A percentile compares a stretch with the other conserved stretches of the same genome.
phyloP scores from a whole-genome alignment of 805 yeast species.

The Maudiozyma pseudohumilis region DNA sequence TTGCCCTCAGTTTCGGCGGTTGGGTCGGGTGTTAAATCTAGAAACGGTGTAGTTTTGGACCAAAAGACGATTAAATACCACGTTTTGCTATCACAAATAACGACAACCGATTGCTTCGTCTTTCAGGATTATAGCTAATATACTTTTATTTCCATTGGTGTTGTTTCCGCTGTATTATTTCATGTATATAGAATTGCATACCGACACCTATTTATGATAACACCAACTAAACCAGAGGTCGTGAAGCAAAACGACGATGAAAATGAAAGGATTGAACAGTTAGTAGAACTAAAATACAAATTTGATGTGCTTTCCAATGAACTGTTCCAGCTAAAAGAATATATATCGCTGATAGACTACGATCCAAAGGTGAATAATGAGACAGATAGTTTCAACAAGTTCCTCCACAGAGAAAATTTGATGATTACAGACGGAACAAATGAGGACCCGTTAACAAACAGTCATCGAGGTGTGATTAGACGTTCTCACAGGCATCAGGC shows the following conservation, averaged over 20 bases:
- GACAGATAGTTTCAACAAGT: constrained; percentile 28
- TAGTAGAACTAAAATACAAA: constrained; percentile 37
- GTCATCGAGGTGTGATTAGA: background rate
- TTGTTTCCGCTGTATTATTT: too few relatives aligned
- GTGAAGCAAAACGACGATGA: background rate
- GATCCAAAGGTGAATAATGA: constrained; percentile 38
- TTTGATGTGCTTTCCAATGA: constrained; percentile 48
- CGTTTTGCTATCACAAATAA: too few relatives aligned
- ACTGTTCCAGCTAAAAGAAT: constrained; percentile 52
- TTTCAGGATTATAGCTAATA: too few relatives aligned
- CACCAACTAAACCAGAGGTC: constrained; percentile 3
- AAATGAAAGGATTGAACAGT: constrained; percentile 13
- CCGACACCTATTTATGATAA: constrained; percentile 2
- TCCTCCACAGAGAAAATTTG: constrained; percentile 22
- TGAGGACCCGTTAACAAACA: constrained; percentile 4
- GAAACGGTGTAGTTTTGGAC: too few relatives aligned
- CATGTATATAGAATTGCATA: constrained; percentile 3
- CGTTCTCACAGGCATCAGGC: constrained; percentile 3
- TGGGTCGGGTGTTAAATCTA: too few relatives aligned
- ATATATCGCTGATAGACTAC: constrained; percentile 51
- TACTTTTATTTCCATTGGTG: too few relatives aligned
- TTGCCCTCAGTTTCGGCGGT: too few relatives aligned
- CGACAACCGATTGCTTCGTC: too few relatives aligned
- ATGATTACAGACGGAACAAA: constrained; percentile 9
- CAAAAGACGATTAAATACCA: too few relatives aligned